Evolutionary conservation across 1,284 basidiomycete species (phyloP).

Genomic region (Boletus mariae): DNA sequence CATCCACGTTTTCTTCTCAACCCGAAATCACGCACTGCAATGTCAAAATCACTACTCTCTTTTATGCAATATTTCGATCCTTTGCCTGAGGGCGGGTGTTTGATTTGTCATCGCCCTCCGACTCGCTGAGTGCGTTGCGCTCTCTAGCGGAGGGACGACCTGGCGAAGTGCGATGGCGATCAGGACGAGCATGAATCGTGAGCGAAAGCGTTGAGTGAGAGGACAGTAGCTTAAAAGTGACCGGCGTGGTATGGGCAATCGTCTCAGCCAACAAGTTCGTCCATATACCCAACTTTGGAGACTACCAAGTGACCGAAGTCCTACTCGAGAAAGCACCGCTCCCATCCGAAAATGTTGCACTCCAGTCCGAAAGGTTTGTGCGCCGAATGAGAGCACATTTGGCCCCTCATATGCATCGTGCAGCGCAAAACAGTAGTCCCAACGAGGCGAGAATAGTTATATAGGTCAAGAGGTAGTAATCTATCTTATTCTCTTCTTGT

Average conservation of each 20-base stretch:
- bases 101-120: constrained; percentile 60
- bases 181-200: constrained; percentile 77
- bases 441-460: too few relatives aligned
- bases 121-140: constrained; percentile 69
- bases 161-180: constrained; percentile 74
- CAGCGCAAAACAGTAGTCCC: too few relatives aligned
- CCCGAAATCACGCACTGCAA: constrained; percentile 58
- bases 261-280: constrained; percentile 84
- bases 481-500: too few relatives aligned
- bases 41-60: constrained; percentile 84
- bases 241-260: constrained; percentile 82
- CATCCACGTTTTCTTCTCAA: constrained; percentile 45
- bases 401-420: too few relatives aligned
- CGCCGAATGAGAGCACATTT: too few relatives aligned
- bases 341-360: too few relatives aligned
- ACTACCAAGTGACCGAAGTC: constrained; percentile 85
- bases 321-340: too few relatives aligned
- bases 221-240: constrained; percentile 60
- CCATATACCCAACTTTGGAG: constrained; percentile 86
- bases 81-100: constrained; percentile 64
- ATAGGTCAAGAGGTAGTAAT: too few relatives aligned
- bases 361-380: too few relatives aligned
- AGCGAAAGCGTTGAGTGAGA: constrained; percentile 58
- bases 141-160: constrained; percentile 80
- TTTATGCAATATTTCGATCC: constrained; percentile 97